These are phyloP conservation scores for Lagerstroemia fauriei DNA, from an alignment of 441 rosid genomes.

Conservation along the genomic window DNA sequence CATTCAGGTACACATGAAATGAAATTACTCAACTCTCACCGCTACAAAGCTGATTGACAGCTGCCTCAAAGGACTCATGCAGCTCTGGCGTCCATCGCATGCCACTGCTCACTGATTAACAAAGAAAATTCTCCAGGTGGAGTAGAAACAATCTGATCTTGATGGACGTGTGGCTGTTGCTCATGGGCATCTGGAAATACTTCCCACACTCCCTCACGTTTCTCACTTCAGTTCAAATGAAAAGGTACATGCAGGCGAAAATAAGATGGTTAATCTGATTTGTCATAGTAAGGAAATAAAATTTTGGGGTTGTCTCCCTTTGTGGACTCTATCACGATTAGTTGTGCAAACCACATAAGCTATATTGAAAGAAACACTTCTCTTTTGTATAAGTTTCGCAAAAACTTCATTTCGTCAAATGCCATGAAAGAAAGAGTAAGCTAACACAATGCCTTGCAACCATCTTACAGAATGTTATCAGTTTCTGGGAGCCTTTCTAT, in stretches of 20 bases:
- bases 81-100: conserved; percentile 50
- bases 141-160: background rate
- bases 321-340: no score
- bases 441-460: background rate
- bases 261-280: background rate
- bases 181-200: background rate
- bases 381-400: background rate
- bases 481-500: background rate
- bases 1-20: background rate
- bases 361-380: background rate
- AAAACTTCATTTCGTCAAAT: background rate
- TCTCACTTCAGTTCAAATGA: background rate
- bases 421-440: background rate
- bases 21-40: conserved; percentile 36
- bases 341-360: background rate
- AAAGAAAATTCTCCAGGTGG: background rate
- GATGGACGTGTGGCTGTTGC: background rate
- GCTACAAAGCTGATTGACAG: conserved; percentile 45
- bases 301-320: no score
- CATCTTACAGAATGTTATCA: background rate
- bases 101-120: conserved; percentile 34
- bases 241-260: background rate
- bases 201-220: background rate
- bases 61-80: conserved; percentile 43
- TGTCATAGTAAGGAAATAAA: background rate